These are phyloP conservation scores for Leccinum pachyderme DNA, from an alignment of 1,284 basidiomycete genomes.

Conservation along the genomic window DNA sequence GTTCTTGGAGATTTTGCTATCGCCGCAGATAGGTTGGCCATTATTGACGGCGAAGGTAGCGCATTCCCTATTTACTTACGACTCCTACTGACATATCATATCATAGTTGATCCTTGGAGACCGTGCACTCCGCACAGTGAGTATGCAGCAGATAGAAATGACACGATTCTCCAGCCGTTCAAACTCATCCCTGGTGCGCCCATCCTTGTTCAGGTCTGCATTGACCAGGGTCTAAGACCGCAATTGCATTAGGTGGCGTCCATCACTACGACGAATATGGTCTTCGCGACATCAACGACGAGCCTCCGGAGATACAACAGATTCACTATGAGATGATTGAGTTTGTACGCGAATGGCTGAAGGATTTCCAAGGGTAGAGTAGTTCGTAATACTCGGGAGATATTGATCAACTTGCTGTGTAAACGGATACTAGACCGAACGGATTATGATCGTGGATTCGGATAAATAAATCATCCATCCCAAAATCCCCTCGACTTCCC, in stretches of 20 bases:
- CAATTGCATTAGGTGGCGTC: slow-evolving; percentile 58
- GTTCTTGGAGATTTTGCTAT: slow-evolving; percentile 74
- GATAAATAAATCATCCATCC: not conserved
- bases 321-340: slow-evolving; percentile 80
- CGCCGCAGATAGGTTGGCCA: slow-evolving; percentile 74
- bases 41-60: slow-evolving; percentile 81
- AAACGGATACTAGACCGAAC: not conserved
- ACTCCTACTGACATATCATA: slow-evolving; percentile 3
- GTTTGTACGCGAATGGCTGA: slow-evolving; percentile 84
- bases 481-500: not conserved
- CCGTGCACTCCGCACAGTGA: slow-evolving; percentile 85
- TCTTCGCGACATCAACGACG: slow-evolving; percentile 57
- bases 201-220: slow-evolving; percentile 5
- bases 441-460: too few species aligned
- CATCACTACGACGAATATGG: slow-evolving; percentile 94
- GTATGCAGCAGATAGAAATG: slow-evolving; percentile 66
- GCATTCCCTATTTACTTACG: not conserved
- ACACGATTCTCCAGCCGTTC: slow-evolving; percentile 77
- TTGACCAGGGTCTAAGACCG: slow-evolving; percentile 2
- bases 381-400: not conserved
- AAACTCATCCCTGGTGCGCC: slow-evolving; percentile 81
- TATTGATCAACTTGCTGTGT: not conserved
- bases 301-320: slow-evolving; percentile 77
- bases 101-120: slow-evolving; percentile 83
- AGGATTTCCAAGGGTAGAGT: slow-evolving; percentile 46